Base-by-base conservation (phyloP, 1,139 yeast species). In the Geotrichum fermentans region DNA sequence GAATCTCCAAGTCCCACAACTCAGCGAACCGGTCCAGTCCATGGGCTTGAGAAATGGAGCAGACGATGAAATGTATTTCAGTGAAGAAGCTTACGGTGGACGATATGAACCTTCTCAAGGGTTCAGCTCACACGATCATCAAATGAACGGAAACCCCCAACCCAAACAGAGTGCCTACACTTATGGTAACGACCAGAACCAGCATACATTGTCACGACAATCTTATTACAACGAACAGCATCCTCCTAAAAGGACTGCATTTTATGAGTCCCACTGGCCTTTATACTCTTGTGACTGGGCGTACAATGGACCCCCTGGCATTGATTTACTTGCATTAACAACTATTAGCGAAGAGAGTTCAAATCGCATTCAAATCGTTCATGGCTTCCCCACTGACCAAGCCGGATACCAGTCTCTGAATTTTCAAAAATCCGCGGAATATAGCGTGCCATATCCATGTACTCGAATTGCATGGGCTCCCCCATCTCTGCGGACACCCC, bases 401-500 rank as follows among this genome's bases (percentile, higher is more conserved):
- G 18, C 14, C 22, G 42, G 42, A 17, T 39, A 14, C 20, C 33
- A 33, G 8, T 47, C 51, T 16, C 41, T 60, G 22, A 60, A 61
- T 7, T 57, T 65, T 43, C 56, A 55, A 16, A 56, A 56, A 28
- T 71, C 72, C 1, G 72, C 81, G n/a, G 89, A 82, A 53, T 66
- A 73, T 7, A 63, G 66, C 17, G 74, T 82, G 11, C 79, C 79
- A 48, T 79, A 81, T 56, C 95, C 95, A 0, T 71, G 80, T 3
- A 84, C 95, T 0, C 75, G 77, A 51, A 60, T 84, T 34, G 82
- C 78, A 57, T 85, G 94, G 94, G 88, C 83, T 58, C 90, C 92
- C 1, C 44, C 55, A 29, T 55, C 59, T 1, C 40, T 51, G 7
- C 42, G 50, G 6, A 43, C 52, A 10, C 30, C 44, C 8, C 18